phyloP scores from a whole-genome alignment of 2,329 filamentous ascomycete genomes.

The Fusarium cicatricum region DNA sequence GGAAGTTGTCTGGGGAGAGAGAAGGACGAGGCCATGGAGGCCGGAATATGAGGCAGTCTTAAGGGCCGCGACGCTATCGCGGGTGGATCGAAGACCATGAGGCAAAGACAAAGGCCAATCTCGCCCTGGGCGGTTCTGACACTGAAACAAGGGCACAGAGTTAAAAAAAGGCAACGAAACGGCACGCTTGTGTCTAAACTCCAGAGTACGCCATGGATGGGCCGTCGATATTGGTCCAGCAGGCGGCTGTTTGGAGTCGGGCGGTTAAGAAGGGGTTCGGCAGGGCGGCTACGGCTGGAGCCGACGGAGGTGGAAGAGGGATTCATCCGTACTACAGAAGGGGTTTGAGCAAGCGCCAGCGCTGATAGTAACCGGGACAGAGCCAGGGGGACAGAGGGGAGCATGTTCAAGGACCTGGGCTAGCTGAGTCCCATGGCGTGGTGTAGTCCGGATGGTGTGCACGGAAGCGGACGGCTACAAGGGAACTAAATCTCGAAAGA shows the following conservation, averaged over 20 bases:
- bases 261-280: slow-evolving; percentile 34
- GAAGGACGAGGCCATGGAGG: slow-evolving; percentile 37
- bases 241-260: slow-evolving; percentile 56
- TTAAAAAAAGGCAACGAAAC: slow-evolving; percentile 59
- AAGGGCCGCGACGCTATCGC: slow-evolving; percentile 36
- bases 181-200: slow-evolving; percentile 58
- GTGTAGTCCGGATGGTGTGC: slow-evolving; percentile 2
- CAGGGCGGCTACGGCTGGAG: slow-evolving; percentile 37
- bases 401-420: no score
- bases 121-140: slow-evolving; percentile 40
- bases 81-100: slow-evolving; percentile 35
- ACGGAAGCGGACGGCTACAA: background rate
- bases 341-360: slow-evolving; percentile 40
- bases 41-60: slow-evolving; percentile 46
- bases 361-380: background rate
- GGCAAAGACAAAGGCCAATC: slow-evolving; percentile 40
- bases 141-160: slow-evolving; percentile 44
- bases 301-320: slow-evolving; percentile 1
- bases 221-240: slow-evolving; percentile 61
- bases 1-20: slow-evolving; percentile 38
- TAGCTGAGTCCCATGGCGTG: background rate
- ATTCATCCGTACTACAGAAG: slow-evolving; percentile 17
- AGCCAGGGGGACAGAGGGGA: background rate
- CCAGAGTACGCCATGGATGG: slow-evolving; percentile 50
- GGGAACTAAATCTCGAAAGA: slow-evolving; percentile 13